Evolutionary conservation across 2,329 filamentous ascomycete species (phyloP), one percentile per base, ranked within the genome.

Genomic region (Diaporthe vaccinii): DNA sequence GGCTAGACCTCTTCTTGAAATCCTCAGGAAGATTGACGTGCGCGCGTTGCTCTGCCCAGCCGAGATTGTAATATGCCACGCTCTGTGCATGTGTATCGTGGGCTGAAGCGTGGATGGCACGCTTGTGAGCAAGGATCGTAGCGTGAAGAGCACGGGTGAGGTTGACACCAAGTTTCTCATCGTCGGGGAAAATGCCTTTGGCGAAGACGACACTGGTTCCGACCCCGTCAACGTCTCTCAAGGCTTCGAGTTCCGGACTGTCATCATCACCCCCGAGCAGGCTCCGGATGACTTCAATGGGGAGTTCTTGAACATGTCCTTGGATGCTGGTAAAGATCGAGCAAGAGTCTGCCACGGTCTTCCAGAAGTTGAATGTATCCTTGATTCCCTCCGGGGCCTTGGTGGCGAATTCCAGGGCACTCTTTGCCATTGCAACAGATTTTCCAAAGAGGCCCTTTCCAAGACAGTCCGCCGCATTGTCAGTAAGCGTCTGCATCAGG

Each of bases 1-100:
- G 89, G 80, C 91, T 89, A 25, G 89, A 87, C 80, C 89, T 93
- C 80, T 91, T 92, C 49, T 85, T 86, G 62, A 88, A 80, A 4
- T 84, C 81, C 1, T 82, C 82, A 49, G 89, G 89, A 28, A 95
- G 86, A 80, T 91, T 94, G 15, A 88, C 86, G 81, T 97, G 94
- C 0, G 95, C 94, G 59, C 93, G 91, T 81, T 97, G 92, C 82
- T 99, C 97, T 1, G 95, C 94, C 94, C 96, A 98, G 57, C 97
- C 97, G 25, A 99, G 87, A 80, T 99, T 99, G 84, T 98, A 99
- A 89, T 96, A 97, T 0, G 96, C 95, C n/a, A 98, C 94, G 1
- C 97, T 95, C 84, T 97, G 96, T 4, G 96, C 96, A 82, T 98
- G 94, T 10, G 91, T 82, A 80, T 99, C 96, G 75, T 92, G 87